These are phyloP conservation scores for Besnoitia besnoiti DNA, from an alignment of 169 alveolate species.

Conservation along the genomic window DNA sequence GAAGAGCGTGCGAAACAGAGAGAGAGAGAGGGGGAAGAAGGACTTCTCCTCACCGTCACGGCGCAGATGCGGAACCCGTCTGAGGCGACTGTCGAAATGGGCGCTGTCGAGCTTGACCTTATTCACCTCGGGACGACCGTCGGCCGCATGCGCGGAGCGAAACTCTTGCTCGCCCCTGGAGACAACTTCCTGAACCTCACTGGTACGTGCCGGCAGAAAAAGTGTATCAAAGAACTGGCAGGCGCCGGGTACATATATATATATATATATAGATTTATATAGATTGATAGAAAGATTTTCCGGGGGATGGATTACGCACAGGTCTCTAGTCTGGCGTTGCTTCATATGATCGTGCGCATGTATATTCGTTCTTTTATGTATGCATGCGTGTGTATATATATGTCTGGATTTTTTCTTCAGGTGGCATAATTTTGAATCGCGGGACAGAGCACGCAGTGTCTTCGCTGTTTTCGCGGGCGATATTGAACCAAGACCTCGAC, in stretches of 20 bases:
- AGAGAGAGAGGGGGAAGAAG: background rate
- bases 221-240: background rate
- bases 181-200: background rate
- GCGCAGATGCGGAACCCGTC: background rate
- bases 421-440: background rate
- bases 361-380: background rate
- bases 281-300: too few species aligned
- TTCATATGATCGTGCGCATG: background rate
- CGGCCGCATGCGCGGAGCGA: background rate
- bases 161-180: background rate
- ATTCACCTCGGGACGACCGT: background rate
- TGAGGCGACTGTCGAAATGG: conserved; percentile 21
- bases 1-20: background rate
- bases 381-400: background rate
- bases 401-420: background rate
- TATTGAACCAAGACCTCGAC: background rate
- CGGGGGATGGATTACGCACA: too few species aligned
- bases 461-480: conserved; percentile 17
- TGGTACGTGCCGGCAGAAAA: conserved; percentile 4
- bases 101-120: background rate
- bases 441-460: conserved; percentile 17
- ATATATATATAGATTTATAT: too few species aligned
- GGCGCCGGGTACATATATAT: background rate
- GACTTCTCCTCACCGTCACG: background rate
- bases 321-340: background rate